A percentile compares a stretch with the other conserved stretches of the same genome.
These are phyloP conservation scores for Pythium brassicae DNA, from an alignment of 352 stramenopile genomes.

Conservation along the genomic window DNA sequence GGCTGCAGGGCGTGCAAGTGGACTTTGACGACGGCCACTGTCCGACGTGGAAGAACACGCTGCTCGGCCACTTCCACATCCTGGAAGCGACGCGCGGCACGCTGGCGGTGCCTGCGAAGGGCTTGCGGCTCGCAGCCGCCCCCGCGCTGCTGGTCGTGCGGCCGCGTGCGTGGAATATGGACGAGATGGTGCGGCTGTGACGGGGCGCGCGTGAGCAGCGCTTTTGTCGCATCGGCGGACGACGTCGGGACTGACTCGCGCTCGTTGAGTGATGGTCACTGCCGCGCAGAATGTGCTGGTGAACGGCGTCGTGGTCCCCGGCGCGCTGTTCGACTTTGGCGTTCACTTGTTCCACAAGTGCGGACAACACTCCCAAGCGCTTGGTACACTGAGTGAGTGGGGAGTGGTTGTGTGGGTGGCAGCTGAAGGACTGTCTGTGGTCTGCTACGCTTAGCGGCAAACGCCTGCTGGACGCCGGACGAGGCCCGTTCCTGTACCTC, in stretches of 20 bases:
- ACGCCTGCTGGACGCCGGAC: slow-evolving; percentile 64
- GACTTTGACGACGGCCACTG: slow-evolving; percentile 79
- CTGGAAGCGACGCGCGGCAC: slow-evolving; percentile 85
- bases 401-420: not conserved
- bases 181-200: slow-evolving; percentile 72
- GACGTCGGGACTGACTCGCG: too few species aligned
- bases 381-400: not conserved
- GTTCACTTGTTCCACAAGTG: slow-evolving; percentile 96
- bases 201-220: not conserved
- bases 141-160: slow-evolving; percentile 90
- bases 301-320: slow-evolving; percentile 81
- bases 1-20: slow-evolving; percentile 56
- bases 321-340: slow-evolving; percentile 93
- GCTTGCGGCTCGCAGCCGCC: slow-evolving; percentile 19
- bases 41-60: slow-evolving; percentile 92
- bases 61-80: slow-evolving; percentile 90
- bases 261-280: not conserved
- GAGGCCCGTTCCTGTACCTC: slow-evolving; percentile 92
- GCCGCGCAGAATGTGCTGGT: slow-evolving; percentile 82
- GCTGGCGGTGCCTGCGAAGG: slow-evolving; percentile 18
- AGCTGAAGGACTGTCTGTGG: not conserved
- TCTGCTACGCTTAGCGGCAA: slow-evolving; percentile 39
- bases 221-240: too few species aligned
- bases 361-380: not conserved
- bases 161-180: slow-evolving; percentile 93